Evolutionary conservation across 2,329 filamentous ascomycete genomes (phyloP).

Genomic region (Ophiosphaerella korrae): DNA sequence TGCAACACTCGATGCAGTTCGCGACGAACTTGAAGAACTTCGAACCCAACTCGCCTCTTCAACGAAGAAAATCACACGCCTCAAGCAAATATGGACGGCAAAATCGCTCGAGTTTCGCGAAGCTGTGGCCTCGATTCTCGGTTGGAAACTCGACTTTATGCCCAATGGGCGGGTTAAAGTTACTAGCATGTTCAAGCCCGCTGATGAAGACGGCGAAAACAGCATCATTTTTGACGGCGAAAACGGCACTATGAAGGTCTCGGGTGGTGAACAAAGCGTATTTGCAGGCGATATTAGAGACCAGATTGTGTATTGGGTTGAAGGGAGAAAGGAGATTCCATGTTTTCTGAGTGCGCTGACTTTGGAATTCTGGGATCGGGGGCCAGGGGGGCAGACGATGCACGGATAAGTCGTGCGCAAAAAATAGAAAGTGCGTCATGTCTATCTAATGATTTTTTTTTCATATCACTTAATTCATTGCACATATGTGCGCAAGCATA

Average conservation of each 20-base stretch:
- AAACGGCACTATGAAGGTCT: constrained; percentile 96
- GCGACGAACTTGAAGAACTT: constrained; percentile 72
- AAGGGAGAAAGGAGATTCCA: constrained; percentile 90
- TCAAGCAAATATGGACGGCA: constrained; percentile 89
- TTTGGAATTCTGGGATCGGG: constrained; percentile 87
- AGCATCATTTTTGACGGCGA: constrained; percentile 86
- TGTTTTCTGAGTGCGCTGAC: constrained; percentile 91
- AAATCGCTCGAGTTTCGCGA: constrained; percentile 96
- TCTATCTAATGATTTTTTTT: background rate
- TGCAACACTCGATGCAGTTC: constrained; percentile 74
- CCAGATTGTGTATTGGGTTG: constrained; percentile 93
- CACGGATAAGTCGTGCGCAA: background rate
- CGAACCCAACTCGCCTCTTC: constrained; percentile 59
- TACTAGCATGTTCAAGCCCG: constrained; percentile 80
- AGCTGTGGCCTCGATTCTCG: constrained; percentile 87
- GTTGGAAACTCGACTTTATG: constrained; percentile 94
- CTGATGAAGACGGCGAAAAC: constrained; percentile 63
- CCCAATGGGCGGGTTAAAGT: constrained; percentile 96
- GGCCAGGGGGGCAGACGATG: constrained; percentile 30
- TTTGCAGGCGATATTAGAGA: constrained; percentile 86
- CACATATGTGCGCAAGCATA: no score
- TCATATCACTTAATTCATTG: no score
- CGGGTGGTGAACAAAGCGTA: constrained; percentile 81
- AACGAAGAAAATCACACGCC: constrained; percentile 81
- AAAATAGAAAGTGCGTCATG: background rate